Conservation (phyloP, 2,329 filamentous ascomycete genomes). For the Triangularia setosa region DNA sequence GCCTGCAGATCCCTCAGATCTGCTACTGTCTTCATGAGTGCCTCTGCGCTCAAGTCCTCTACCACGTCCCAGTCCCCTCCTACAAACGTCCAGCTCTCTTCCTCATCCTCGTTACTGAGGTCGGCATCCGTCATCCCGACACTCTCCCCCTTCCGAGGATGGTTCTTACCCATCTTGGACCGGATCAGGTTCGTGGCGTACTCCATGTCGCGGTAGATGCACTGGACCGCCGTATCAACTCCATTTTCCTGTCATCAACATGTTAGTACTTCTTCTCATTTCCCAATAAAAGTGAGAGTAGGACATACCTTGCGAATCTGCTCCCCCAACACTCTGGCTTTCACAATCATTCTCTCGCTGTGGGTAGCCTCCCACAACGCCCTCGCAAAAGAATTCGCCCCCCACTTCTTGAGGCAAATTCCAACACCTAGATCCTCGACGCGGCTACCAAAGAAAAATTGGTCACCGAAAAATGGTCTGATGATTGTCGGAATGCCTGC, state of each 20-base stretch:
- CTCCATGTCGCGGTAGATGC: slow-evolving; percentile 90
- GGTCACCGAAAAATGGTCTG: slow-evolving; percentile 95
- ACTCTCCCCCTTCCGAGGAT: slow-evolving; percentile 30
- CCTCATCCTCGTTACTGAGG: slow-evolving; percentile 56
- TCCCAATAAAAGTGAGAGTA: not conserved
- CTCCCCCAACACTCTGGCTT: slow-evolving; percentile 77
- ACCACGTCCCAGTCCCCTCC: slow-evolving; percentile 52
- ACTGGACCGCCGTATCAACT: slow-evolving; percentile 84
- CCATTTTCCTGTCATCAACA: slow-evolving; percentile 68
- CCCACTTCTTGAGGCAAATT: slow-evolving; percentile 82
- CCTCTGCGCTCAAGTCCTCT: slow-evolving; percentile 33
- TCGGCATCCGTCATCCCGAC: slow-evolving; percentile 34
- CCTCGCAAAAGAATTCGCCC: slow-evolving; percentile 76
- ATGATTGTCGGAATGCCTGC: slow-evolving; percentile 92
- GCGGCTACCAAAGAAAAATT: slow-evolving; percentile 89
- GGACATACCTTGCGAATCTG: slow-evolving; percentile 74
- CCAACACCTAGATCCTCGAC: slow-evolving; percentile 94
- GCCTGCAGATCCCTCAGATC: slow-evolving; percentile 5
- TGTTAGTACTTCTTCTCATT: slow-evolving; percentile 23
- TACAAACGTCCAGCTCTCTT: slow-evolving; percentile 90
- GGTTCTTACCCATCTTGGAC: slow-evolving; percentile 53
- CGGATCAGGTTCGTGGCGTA: slow-evolving; percentile 84
- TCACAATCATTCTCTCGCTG: slow-evolving; percentile 85
- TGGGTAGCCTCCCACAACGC: slow-evolving; percentile 90
- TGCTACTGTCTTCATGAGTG: slow-evolving; percentile 13